phyloP scores from a whole-genome alignment of 2,329 filamentous ascomycete genomes.

The Sporothrix pallida region DNA sequence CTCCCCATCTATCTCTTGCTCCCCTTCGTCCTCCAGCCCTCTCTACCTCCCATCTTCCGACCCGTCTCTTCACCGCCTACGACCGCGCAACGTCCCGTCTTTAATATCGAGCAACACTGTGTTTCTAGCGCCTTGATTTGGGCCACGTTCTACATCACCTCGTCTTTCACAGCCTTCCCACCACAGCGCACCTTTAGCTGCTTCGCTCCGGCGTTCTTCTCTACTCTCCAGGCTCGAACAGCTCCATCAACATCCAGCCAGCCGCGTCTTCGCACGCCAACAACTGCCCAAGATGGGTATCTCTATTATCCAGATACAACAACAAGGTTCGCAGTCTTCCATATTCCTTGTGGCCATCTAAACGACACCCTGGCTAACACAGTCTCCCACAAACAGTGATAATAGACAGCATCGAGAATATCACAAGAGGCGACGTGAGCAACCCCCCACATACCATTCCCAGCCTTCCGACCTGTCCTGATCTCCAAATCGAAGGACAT shows the following conservation, averaged over 20 bases:
- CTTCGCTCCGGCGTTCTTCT: background rate
- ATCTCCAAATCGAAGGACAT: background rate
- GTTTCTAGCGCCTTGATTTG: background rate
- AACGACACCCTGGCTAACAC: constrained; percentile 24
- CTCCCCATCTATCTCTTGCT: background rate
- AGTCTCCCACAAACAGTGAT: constrained; percentile 60
- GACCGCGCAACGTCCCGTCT: background rate
- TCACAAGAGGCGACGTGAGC: constrained; percentile 80
- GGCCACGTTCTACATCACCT: background rate
- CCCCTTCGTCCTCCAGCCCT: background rate
- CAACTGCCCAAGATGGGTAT: constrained; percentile 69
- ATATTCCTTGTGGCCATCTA: background rate
- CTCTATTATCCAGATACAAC: constrained; percentile 85
- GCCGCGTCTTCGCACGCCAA: constrained; percentile 14
- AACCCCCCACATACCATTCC: background rate
- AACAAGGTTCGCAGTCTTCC: constrained; percentile 63
- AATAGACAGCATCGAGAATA: constrained; percentile 73
- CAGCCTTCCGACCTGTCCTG: background rate
- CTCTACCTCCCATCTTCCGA: background rate
- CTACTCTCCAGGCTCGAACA: background rate
- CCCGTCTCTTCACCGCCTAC: constrained; percentile 13
- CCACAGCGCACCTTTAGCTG: background rate
- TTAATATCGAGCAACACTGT: background rate
- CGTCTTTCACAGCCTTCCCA: background rate
- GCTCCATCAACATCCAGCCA: background rate